phyloP scores from a whole-genome alignment of 129 eudicot genomes.

The Artemisia annua region DNA sequence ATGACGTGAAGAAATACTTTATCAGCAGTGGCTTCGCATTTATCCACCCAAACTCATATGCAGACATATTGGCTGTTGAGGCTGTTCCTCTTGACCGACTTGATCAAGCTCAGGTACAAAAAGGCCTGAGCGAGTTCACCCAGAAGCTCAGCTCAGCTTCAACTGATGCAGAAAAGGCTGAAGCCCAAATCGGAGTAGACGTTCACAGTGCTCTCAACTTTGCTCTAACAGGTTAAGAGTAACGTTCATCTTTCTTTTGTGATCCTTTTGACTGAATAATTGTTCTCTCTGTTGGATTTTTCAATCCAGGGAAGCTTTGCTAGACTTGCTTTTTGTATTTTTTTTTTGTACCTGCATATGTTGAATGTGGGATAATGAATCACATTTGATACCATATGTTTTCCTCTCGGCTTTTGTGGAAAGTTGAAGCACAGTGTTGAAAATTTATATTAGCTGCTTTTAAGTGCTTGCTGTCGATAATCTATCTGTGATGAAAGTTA shows the following conservation, averaged over 20 bases:
- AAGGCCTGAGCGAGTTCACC: slow-evolving; percentile 67
- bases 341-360: slow-evolving; percentile 21
- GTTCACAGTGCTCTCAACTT: slow-evolving; percentile 75
- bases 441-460: slow-evolving; percentile 15
- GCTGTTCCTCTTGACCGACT: slow-evolving; percentile 66
- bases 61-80: slow-evolving; percentile 78
- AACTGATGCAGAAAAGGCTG: slow-evolving; percentile 80
- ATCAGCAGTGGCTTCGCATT: slow-evolving; percentile 80
- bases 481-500: not conserved
- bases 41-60: slow-evolving; percentile 67
- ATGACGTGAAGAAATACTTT: slow-evolving; percentile 59
- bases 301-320: slow-evolving; percentile 10
- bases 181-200: slow-evolving; percentile 88
- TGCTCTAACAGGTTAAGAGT: slow-evolving; percentile 59
- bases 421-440: slow-evolving; percentile 7
- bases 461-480: not conserved
- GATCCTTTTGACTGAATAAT: slow-evolving; percentile 25
- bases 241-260: slow-evolving; percentile 1
- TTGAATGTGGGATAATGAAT: slow-evolving; percentile 27
- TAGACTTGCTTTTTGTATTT: not conserved
- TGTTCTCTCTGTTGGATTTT: slow-evolving; percentile 18
- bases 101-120: slow-evolving; percentile 60
- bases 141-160: slow-evolving; percentile 79
- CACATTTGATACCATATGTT: slow-evolving; percentile 16
- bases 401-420: slow-evolving; percentile 1